These are phyloP conservation scores for Ramalina intermedia DNA, from an alignment of 495 filamentous ascomycete genomes.

Conservation along the genomic window DNA sequence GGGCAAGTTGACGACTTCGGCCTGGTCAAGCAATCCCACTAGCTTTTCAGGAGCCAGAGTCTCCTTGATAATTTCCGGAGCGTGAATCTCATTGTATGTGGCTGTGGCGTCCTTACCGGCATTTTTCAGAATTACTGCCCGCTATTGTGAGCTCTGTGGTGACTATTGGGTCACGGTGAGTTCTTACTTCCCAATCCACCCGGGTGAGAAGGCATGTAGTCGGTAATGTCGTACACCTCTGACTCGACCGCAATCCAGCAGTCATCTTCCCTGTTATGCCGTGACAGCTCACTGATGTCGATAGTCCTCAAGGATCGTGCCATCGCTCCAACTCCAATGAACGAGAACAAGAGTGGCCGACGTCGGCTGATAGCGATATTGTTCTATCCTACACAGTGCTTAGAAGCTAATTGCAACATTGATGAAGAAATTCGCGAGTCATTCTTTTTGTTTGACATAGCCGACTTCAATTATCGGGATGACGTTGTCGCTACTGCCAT, in stretches of 20 bases:
- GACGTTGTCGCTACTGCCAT: too few relatives aligned
- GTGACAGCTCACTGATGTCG: constrained; percentile 58
- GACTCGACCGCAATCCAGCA: constrained; percentile 76
- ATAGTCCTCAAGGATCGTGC: constrained; percentile 17
- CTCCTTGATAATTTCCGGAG: constrained; percentile 42
- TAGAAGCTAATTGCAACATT: too few relatives aligned
- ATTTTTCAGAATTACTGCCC: constrained; percentile 47
- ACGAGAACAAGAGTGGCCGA: too few relatives aligned
- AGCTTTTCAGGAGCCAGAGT: constrained; percentile 37
- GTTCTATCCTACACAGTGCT: too few relatives aligned
- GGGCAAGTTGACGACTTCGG: constrained; percentile 11
- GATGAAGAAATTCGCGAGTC: too few relatives aligned
- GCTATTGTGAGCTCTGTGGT: neutral
- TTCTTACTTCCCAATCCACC: constrained; percentile 36
- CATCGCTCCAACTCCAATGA: too few relatives aligned
- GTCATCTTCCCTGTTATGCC: constrained; percentile 68
- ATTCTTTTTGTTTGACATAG: too few relatives aligned
- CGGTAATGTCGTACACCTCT: constrained; percentile 79
- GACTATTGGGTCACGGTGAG: neutral
- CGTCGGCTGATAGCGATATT: too few relatives aligned
- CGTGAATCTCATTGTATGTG: constrained; percentile 54
- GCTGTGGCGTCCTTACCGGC: constrained; percentile 60
- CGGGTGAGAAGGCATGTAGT: constrained; percentile 67
- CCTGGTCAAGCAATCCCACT: constrained; percentile 41
- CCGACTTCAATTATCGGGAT: too few relatives aligned